phyloP scores from a whole-genome alignment of 495 filamentous ascomycete species.

The Penicillium turbatum region DNA sequence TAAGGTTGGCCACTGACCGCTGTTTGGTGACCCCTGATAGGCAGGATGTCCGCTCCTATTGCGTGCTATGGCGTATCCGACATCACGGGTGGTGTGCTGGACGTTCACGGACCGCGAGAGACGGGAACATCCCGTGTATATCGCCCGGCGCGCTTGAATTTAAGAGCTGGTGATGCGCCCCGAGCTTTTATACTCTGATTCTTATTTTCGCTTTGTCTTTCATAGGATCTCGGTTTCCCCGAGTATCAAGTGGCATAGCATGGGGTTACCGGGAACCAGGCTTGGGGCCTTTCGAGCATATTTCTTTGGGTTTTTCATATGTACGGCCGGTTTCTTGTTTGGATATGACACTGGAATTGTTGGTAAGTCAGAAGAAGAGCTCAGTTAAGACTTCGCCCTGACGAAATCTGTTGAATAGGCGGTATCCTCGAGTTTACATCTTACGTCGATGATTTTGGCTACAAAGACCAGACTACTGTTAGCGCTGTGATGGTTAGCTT shows the following conservation, averaged over 20 bases:
- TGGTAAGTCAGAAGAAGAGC: slow-evolving; percentile 10
- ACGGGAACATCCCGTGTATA: no score
- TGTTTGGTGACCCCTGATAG: background rate
- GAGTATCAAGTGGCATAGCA: background rate
- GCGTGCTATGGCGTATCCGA: slow-evolving; percentile 29
- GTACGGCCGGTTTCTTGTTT: slow-evolving; percentile 26
- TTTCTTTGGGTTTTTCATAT: slow-evolving; percentile 28
- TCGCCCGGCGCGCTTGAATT: background rate
- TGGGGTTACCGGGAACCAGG: slow-evolving; percentile 22
- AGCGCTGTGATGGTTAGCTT: slow-evolving; percentile 29
- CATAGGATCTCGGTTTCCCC: background rate
- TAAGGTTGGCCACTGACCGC: no score
- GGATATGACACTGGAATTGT: slow-evolving; percentile 32
- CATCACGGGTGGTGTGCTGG: slow-evolving; percentile 24
- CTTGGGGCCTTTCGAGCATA: slow-evolving; percentile 27
- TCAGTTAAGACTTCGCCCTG: no score
- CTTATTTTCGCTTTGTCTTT: background rate
- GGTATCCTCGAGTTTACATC: slow-evolving; percentile 25
- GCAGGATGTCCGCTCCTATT: slow-evolving; percentile 8
- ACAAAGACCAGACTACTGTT: slow-evolving; percentile 26
- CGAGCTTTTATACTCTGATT: background rate
- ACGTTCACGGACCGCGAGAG: background rate
- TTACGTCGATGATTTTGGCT: slow-evolving; percentile 23
- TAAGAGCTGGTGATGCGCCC: slow-evolving; percentile 1
- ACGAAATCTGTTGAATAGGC: slow-evolving; percentile 3